A percentile compares a stretch with the other conserved stretches of the same genome.
Evolutionary conservation across 2,329 filamentous ascomycete species (phyloP).

Genomic region (Aspergillus chevalieri): DNA sequence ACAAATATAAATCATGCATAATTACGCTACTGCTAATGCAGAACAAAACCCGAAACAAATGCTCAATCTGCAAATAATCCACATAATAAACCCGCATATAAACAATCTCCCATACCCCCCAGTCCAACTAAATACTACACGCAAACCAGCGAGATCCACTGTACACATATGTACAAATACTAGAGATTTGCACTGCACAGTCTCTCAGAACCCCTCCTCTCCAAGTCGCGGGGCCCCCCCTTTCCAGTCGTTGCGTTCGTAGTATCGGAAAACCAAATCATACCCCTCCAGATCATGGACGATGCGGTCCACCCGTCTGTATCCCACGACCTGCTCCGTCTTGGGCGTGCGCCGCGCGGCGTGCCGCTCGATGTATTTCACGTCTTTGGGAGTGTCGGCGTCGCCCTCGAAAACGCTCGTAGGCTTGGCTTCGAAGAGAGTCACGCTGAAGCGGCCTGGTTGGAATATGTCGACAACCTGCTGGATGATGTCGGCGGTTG

Average conservation of each 20-base stretch:
- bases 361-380: conserved; percentile 39
- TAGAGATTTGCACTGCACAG: conserved; percentile 9
- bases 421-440: conserved; percentile 84
- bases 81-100: no score
- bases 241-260: conserved; percentile 79
- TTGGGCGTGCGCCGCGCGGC: conserved; percentile 42
- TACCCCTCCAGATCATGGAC: conserved; percentile 98
- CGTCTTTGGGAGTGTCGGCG: conserved; percentile 25
- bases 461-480: conserved; percentile 95
- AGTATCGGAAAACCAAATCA: conserved; percentile 93
- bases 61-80: no score
- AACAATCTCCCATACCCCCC: not conserved
- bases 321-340: conserved; percentile 77
- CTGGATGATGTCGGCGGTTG: conserved; percentile 84
- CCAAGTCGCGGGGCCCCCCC: conserved; percentile 59
- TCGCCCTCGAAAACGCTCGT: conserved; percentile 28
- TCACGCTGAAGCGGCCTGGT: conserved; percentile 95
- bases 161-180: not conserved
- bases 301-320: conserved; percentile 84
- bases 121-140: not conserved
- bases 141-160: not conserved
- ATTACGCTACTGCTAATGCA: no score
- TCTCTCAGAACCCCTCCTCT: conserved; percentile 33
- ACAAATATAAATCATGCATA: no score
- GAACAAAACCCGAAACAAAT: no score